phyloP scores from a whole-genome alignment of 805 yeast species.

The Clavispora asparagi region DNA sequence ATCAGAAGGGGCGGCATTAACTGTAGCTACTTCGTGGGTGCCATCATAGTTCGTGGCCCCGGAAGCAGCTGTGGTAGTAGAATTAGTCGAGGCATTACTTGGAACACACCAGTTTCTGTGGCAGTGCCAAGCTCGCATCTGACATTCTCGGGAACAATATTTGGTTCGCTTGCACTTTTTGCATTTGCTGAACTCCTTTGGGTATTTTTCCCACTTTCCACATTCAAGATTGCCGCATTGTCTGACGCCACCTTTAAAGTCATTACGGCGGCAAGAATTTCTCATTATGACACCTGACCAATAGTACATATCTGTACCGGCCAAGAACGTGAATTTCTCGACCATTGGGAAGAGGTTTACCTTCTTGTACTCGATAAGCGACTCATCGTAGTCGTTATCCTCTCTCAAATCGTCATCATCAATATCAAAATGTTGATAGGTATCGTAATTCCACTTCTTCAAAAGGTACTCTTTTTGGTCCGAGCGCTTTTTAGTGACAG shows the following conservation, averaged over 20 bases:
- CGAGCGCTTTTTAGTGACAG: conserved; percentile 29
- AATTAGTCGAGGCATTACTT: conserved; percentile 28
- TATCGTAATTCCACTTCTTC: conserved; percentile 37
- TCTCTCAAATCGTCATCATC: conserved; percentile 22
- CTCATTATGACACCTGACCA: conserved; percentile 99
- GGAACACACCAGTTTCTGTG: conserved; percentile 93
- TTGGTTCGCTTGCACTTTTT: conserved; percentile 91
- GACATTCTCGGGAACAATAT: conserved; percentile 91
- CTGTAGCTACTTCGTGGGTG: conserved; percentile 8
- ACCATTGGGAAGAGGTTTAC: conserved; percentile 84
- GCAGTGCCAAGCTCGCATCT: conserved; percentile 83
- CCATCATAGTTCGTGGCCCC: conserved; percentile 4
- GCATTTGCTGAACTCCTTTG: conserved; percentile 92
- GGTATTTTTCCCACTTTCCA: conserved; percentile 89
- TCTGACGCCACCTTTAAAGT: conserved; percentile 78
- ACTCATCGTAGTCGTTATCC: conserved; percentile 30
- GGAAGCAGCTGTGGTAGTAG: conserved; percentile 8
- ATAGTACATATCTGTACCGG: conserved; percentile 78
- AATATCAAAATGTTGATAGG: conserved; percentile 35
- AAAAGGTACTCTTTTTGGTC: conserved; percentile 27
- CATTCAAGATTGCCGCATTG: conserved; percentile 94
- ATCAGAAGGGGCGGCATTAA: conserved; percentile 9
- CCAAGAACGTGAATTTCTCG: conserved; percentile 75
- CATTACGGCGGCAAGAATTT: conserved; percentile 90
- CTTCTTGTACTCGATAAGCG: conserved; percentile 41